Base-by-base conservation (phyloP, 75 land plant genomes). In the Cupressus sempervirens region DNA sequence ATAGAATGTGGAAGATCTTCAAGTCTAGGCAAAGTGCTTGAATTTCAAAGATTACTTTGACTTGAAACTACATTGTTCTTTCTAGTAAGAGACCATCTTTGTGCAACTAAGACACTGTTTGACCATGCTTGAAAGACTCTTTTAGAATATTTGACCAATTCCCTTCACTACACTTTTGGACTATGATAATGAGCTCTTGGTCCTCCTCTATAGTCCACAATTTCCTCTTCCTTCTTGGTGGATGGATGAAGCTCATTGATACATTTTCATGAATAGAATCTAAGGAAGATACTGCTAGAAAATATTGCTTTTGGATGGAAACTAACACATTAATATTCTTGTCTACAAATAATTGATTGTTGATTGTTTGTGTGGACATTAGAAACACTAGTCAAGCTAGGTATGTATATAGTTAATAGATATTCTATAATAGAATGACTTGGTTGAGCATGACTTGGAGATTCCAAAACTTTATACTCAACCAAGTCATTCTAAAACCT, bases 141-240 rank as follows among this genome's bases (percentile, higher is more conserved):
- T 90, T 93, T 12, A 94, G 72, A 74, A 96, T 95, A 75, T 82
- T 93, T 68, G 96, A 90, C 99, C 99, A 98, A 81, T 98, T 98
- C 18, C 98, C 96, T 88, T 94, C 98, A 34, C 99, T 98, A 88
- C 84, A 96, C 82, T 94, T 94, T 82, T 93, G 89, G 35, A 98
- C 98, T 84, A 96, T 97, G 68, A 96, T 91, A 87, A 92, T 90
- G 48, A 98, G 88, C 67, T 96, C 95, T 73, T 79, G 29, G 85
- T 98, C 99, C 88, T 98, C 99, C 84, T 91, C 95, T 23, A 84
- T 72, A 18, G 97, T 90, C 99, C 99, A 98, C 30, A 88, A 84
- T 89, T 95, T 96, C 76, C 96, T 84, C 86, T 90, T 96, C 90
- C 85, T 96, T 85, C 92, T 87, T 32, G 87, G 56, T 76, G 92